Evolutionary conservation across 2,329 filamentous ascomycete genomes (phyloP), one percentile per base, ranked within the genome.

Genomic region (Plenodomus lindquistii): DNA sequence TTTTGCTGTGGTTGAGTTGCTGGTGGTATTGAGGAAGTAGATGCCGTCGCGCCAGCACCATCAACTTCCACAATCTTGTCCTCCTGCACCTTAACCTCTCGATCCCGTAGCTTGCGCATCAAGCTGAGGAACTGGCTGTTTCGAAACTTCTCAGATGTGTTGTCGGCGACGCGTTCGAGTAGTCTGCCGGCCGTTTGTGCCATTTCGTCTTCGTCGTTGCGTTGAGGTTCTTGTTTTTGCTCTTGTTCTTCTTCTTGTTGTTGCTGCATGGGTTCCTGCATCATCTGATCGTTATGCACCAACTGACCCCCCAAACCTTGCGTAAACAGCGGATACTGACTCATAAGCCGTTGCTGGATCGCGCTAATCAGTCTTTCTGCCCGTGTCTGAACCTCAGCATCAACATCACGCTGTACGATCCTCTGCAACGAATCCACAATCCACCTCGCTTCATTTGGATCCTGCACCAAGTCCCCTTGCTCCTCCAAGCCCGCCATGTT

Each of bases 91-190:
- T 81, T 81, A 13, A 91, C 84, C 73, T 94, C 85, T 46, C 81
- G 79, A 64, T 89, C 85, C 42, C 87, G 81, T 45, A 94, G 82
- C 50, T 83, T 81, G 21, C 87, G 83, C 89, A 95, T 94, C 38
- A 95, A 75, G 3, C 81, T 79, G 1, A 93, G 73, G 64, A 95
- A 95, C 49, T 83, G 83, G 57, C 88, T 92, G 64, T 91, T 84
- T 60, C 85, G 83, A 70, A 94, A 94, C 65, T 93, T 93, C 39
- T 84, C 75, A 46, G 81, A 86, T 48, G 83, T 80, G 58, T 93
- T 86, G 59, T 85, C 77, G 17, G 82, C 79, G 11, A 95, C 82
- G 31, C 83, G 85, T 44, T 86, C 79, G 4, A 94, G 77, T 3
- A 95, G 77, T 49, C 86, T 79, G 15, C 83, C 85, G 4, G 90